These are phyloP conservation scores for Vanrija sp. DNA, from an alignment of 1,284 basidiomycete species.

Conservation along the genomic window DNA sequence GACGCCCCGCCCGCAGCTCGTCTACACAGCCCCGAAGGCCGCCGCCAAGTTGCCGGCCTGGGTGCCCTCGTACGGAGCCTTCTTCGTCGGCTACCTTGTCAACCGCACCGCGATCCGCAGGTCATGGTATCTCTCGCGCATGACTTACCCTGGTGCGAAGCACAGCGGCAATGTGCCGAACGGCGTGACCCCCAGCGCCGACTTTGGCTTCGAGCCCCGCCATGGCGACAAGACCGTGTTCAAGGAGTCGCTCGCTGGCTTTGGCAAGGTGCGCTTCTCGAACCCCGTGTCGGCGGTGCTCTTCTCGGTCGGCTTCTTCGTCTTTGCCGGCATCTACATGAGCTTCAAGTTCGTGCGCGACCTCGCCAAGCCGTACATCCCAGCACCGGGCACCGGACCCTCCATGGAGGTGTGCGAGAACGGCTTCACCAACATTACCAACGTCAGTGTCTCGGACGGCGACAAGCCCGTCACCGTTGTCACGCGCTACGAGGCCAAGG, in stretches of 20 bases:
- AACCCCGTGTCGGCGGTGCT: slow-evolving; percentile 16
- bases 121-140: slow-evolving; percentile 67
- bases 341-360: slow-evolving; percentile 39
- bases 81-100: slow-evolving; percentile 60
- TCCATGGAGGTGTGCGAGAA: slow-evolving; percentile 48
- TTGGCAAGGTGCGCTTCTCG: neutral
- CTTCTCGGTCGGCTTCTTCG: slow-evolving; percentile 12
- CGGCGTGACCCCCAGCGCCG: neutral
- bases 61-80: slow-evolving; percentile 51
- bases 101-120: slow-evolving; percentile 72
- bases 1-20: neutral
- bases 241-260: slow-evolving; percentile 59
- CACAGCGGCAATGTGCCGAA: slow-evolving; percentile 1
- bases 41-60: neutral
- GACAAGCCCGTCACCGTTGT: slow-evolving; percentile 54
- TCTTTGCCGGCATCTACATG: slow-evolving; percentile 38
- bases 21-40: neutral
- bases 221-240: slow-evolving; percentile 70
- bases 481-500: slow-evolving; percentile 61
- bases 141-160: slow-evolving; percentile 4
- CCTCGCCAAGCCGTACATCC: slow-evolving; percentile 52
- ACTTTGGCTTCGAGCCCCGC: slow-evolving; percentile 15
- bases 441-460: slow-evolving; percentile 55
- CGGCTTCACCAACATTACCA: slow-evolving; percentile 59
- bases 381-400: slow-evolving; percentile 62